Percentiles rank a stretch among this genome's conserved stretches.
phyloP scores from a whole-genome alignment of 1,139 yeast species.

The Saccharomyces hybrid region DNA sequence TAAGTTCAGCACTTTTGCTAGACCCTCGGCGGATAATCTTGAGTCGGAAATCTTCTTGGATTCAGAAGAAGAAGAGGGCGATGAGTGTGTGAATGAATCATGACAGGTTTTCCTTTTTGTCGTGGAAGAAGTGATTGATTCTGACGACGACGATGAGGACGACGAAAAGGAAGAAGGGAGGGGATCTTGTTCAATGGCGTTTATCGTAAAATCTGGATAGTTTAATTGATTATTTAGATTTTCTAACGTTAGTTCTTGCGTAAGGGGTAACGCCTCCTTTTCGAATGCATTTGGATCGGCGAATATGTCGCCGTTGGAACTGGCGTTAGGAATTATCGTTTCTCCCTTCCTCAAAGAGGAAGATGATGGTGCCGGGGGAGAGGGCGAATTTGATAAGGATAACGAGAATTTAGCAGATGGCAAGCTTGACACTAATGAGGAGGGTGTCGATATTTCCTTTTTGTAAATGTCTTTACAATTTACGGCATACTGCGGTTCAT shows the following conservation, averaged over 20 bases:
- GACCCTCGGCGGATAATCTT: constrained; percentile 49
- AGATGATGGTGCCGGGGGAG: neutral
- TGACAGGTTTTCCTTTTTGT: neutral
- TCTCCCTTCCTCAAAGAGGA: neutral
- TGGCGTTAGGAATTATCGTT: neutral
- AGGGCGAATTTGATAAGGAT: neutral
- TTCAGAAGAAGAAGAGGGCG: neutral
- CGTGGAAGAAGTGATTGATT: neutral
- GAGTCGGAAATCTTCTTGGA: constrained; percentile 40
- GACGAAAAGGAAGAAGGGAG: neutral
- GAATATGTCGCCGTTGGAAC: neutral
- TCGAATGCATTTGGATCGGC: neutral
- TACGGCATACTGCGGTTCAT: neutral
- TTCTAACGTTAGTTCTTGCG: neutral
- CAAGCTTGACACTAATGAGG: neutral
- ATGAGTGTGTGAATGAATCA: neutral
- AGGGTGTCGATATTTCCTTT: neutral
- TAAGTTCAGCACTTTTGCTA: constrained; percentile 48
- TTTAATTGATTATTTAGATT: neutral
- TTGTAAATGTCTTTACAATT: neutral
- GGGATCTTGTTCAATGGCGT: neutral
- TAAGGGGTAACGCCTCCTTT: neutral
- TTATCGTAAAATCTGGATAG: neutral
- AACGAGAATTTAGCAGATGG: neutral
- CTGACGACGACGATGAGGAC: neutral